Evolutionary conservation across 108 stramenopile species (phyloP), one percentile per base, ranked within the genome.

Genomic region (Aurantiochytrium sp.): DNA sequence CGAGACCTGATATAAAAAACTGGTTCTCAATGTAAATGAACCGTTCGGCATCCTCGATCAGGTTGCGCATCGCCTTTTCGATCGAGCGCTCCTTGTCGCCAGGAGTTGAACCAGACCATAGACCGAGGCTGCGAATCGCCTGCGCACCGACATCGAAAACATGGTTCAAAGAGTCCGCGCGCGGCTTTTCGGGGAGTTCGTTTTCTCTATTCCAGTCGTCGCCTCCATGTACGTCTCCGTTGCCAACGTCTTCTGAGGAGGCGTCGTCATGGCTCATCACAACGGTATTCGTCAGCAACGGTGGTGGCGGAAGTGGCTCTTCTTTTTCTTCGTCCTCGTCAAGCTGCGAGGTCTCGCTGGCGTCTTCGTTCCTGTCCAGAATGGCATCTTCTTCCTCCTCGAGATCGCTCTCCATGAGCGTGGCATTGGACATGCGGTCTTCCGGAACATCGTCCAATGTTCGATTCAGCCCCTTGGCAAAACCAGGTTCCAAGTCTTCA

Each of bases 1-100:
- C 64, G 29, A 89, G 25, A 49, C 89, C 89, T 5, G 87, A 58
- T 35, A 89, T 83, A 25, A 89, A 89, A 23, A 89, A 89, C 76
- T 89, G 89, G 59, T 89, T 89, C 45, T 89, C 89, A 89, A 89
- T 89, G 76, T 89, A 89, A 43, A 89, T 64, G 44, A 60, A 89
- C 6, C 23, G 18, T 14, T 57, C 44, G 44, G 89, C 87, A 8
- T 21, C 87, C 28, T 55, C 29, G 49, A 89, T 89, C 58, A 87
- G 29, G 2, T 89, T 44, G 89, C 89, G 76, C 76, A 83, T 83
- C 12, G 49, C 76, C 3, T 83, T 83, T 53, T 83, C 49, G 25
- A 83, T 53, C 12, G 76, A 83, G 14, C 51, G 45, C 51, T 83
- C 76, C 51, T 83, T 83, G 43, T 83, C 49, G 19, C 76, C 76